Base-by-base conservation (phyloP, 2,329 filamentous ascomycete species). In the Cladosporium sp. region DNA sequence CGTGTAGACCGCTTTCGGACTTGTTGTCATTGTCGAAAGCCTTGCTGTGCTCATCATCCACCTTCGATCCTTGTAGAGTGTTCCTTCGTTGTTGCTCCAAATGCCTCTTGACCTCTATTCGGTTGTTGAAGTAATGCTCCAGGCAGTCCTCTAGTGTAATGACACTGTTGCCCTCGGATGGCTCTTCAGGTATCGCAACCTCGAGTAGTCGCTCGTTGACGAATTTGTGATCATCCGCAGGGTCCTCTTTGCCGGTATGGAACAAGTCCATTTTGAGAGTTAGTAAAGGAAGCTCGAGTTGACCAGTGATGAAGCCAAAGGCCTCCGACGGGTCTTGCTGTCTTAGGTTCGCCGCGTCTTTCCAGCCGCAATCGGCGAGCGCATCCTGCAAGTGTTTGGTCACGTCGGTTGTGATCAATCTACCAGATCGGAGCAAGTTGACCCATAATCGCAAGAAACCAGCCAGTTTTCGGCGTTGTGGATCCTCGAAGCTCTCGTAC, bases 301-400 rank as follows among this genome's bases (percentile, higher is more conserved):
- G 92, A 70, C 93, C 93, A 0, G 94, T 97, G 69, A 99, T 93
- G 76, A 97, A 97, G 0, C 89, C 91, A 75, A 98, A 98, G 0
- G 93, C 93, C 78, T 99, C 95, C 0, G 95, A 97, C 0, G 92
- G 92, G 77, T 99, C 95, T 78, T 99, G 95, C 75, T 98, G 95
- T 71, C 89, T 86, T n/a, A 91, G 75, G 65, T 86, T 79, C 26
- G 86, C 85, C 56, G 93, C 93, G 66, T 96, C 93, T 70, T 85
- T 81, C 95, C 95, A 98, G 4, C 94, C 95, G 76, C 93, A 97
- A 62, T 89, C 89, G 21, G 90, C 89, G 46, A 98, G 79, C 11
- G 92, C 84, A 49, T 94, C 87, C 78, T 97, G 93, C 16, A 99
- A 84, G 69, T 92, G 84, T 77, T 90, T 86, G 8, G 92, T 96